Evolutionary conservation across 345 rosid species (phyloP), one percentile per base, ranked within the genome.

Genomic region (Eucalyptus polyanthemos): DNA sequence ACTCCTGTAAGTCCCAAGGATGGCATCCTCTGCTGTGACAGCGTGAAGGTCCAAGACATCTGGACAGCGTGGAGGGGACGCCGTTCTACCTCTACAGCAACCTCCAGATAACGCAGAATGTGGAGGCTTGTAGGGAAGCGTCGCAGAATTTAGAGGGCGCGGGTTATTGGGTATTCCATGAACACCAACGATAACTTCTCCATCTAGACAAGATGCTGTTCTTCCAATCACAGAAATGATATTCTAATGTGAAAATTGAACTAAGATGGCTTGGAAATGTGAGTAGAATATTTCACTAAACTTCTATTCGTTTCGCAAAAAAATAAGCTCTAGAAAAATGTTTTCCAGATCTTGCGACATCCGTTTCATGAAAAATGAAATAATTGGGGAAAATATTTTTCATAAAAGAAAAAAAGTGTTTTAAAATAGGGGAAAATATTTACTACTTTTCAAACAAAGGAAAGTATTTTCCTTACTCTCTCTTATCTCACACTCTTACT

Each of bases 311-410:
- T 50, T 50, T 50, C 1, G 4, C 53, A 2, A 3, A 50, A n/a
- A 50, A 15, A 50, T 50, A 50, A 50, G 17, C 3, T 50, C 7
- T 14, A 50, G 51, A 2, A 50, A 50, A 50, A 50, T 1, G 3
- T 5, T 14, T 50, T 50, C 3, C 7, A 14, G 3, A 14, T 50
- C 7, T 50, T 14, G 1, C 17, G 0, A 2, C 51, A 5, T 50
- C 0, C 5, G 51, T 14, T 50, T 50, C 51, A 50, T 2, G 51
- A 14, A 15, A 14, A 50, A 50, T 50, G 21, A 50, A 50, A 15
- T 50, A 50, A 50, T 50, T 50, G 4, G 3, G 53, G 8, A 50
- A 50, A 50, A 16, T 2, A 50, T 50, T 50, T 50, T 50, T 2
- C 8, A 50, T 50, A 7, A 50, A 15, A 50, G 1, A 50, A 50